Evolutionary conservation across 495 filamentous ascomycete species (phyloP), one percentile per base, ranked within the genome.

Genomic region (Cercophora scortea): DNA sequence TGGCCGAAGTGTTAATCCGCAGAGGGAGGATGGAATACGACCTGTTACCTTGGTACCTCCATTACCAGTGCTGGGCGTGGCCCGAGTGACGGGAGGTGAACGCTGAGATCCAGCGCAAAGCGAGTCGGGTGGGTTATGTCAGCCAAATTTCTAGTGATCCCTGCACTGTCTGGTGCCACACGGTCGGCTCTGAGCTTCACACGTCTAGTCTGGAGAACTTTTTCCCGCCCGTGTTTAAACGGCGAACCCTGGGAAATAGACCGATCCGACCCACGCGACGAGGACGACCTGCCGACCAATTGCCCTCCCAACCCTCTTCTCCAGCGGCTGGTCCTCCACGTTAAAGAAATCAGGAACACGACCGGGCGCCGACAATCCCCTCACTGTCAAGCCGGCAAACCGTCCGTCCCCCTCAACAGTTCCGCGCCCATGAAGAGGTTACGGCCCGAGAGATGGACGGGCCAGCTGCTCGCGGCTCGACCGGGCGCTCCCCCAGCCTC

Each of bases 351-450:
- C 25, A 25, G 25, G 25, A 25, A 25, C 25, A 25, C 2, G 25
- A 25, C 25, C 25, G 5, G 25, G 43, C 17, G 47, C 18, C 40
- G 53, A 32, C 40, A 32, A 32, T 41, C 49, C 44, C 51, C 33
- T 42, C 51, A 8, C 40, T 11, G 32, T 41, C 33, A 40, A 40
- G 36, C 25, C 25, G 25, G 25, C 25, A 25, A 25, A 2, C 25
- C 25, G 25, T 2, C 25, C 25, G 5, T 5, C 25, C 25, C 25
- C 25, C 25, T 25, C 25, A 25, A 25, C 25, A 25, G 25, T 25
- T 25, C 13, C 51, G 51, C 51, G 51, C 54, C 56, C 51, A 71
- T 71, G 69, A 71, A 69, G 67, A 71, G 69, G 66, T 66, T 71
- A 71, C 63, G 67, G 52, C 44, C 57, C 39, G 58, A 63, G 49